A percentile compares a stretch with the other conserved stretches of the same genome.
phyloP scores from a whole-genome alignment of 2,329 filamentous ascomycete genomes.

The Calonectria montana region DNA sequence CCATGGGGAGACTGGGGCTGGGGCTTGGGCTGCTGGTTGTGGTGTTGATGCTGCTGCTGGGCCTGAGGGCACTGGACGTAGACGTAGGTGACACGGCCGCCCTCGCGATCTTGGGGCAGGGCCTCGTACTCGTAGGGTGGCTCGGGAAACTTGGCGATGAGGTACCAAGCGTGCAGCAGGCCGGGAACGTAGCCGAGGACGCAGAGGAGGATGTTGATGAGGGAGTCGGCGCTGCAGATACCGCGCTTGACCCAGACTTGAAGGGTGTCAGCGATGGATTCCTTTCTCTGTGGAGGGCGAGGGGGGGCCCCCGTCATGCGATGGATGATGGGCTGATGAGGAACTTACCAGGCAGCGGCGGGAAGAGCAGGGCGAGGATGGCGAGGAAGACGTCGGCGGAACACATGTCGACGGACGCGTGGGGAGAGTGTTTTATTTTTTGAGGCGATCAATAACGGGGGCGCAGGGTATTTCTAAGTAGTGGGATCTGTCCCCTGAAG shows the following conservation, averaged over 20 bases:
- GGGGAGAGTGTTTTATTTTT: background rate
- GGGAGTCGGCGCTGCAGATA: constrained; percentile 88
- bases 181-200: constrained; percentile 84
- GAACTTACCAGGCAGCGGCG: constrained; percentile 71
- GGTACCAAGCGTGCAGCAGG: constrained; percentile 97
- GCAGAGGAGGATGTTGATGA: constrained; percentile 96
- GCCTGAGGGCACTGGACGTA: constrained; percentile 69
- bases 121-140: constrained; percentile 76
- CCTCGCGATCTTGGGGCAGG: constrained; percentile 66
- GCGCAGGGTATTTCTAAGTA: constrained; percentile 3
- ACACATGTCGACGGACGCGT: constrained; percentile 59
- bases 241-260: constrained; percentile 95
- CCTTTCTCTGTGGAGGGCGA: background rate
- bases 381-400: constrained; percentile 71
- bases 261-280: constrained; percentile 31
- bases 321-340: constrained; percentile 8
- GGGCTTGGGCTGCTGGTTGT: constrained; percentile 39
- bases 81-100: constrained; percentile 79
- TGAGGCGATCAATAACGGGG: no score
- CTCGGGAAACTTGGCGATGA: constrained; percentile 92
- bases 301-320: constrained; percentile 1
- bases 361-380: constrained; percentile 73
- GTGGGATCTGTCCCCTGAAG: constrained; percentile 16
- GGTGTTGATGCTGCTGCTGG: constrained; percentile 47
- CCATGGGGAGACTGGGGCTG: constrained; percentile 46